A percentile compares a stretch with the other conserved stretches of the same genome.
phyloP scores from a whole-genome alignment of 352 stramenopile genomes.

The Phytophthora pini region DNA sequence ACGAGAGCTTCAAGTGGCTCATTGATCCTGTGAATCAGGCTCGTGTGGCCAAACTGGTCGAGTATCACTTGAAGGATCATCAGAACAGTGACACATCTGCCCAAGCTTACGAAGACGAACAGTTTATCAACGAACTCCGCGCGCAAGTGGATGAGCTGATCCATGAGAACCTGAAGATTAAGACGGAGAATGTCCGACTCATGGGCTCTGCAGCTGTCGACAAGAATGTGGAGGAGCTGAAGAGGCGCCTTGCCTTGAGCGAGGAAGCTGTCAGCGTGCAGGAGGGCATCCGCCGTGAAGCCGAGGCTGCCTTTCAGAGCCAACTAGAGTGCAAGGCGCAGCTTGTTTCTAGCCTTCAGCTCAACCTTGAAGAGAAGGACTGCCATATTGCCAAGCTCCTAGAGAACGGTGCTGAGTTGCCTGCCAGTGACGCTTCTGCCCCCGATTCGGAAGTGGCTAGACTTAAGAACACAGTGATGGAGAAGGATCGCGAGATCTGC shows the following conservation, averaged over 20 bases:
- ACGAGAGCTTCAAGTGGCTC: constrained; percentile 65
- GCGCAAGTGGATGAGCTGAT: constrained; percentile 65
- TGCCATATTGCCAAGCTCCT: constrained; percentile 51
- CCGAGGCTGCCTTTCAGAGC: constrained; percentile 54
- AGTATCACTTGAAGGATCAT: constrained; percentile 50
- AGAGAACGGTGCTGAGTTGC: constrained; percentile 43
- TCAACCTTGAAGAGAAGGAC: constrained; percentile 52
- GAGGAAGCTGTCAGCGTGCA: constrained; percentile 50
- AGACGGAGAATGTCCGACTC: constrained; percentile 63
- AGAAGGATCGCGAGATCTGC: constrained; percentile 88
- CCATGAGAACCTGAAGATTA: constrained; percentile 65
- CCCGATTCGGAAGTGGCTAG: constrained; percentile 51
- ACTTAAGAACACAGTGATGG: constrained; percentile 56
- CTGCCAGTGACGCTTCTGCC: constrained; percentile 33
- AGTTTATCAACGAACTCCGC: constrained; percentile 51
- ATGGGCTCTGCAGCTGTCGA: constrained; percentile 29
- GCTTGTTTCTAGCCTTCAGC: constrained; percentile 40
- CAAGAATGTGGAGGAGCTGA: constrained; percentile 40
- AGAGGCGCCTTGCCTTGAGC: constrained; percentile 42
- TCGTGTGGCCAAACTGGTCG: constrained; percentile 58
- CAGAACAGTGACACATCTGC: constrained; percentile 26
- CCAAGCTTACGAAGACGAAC: constrained; percentile 36
- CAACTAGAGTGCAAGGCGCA: constrained; percentile 43
- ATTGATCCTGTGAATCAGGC: constrained; percentile 55
- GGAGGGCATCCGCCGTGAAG: constrained; percentile 56